Evolutionary conservation across 139 green algal genomes (phyloP).

Genomic region (Closterium sp.): DNA sequence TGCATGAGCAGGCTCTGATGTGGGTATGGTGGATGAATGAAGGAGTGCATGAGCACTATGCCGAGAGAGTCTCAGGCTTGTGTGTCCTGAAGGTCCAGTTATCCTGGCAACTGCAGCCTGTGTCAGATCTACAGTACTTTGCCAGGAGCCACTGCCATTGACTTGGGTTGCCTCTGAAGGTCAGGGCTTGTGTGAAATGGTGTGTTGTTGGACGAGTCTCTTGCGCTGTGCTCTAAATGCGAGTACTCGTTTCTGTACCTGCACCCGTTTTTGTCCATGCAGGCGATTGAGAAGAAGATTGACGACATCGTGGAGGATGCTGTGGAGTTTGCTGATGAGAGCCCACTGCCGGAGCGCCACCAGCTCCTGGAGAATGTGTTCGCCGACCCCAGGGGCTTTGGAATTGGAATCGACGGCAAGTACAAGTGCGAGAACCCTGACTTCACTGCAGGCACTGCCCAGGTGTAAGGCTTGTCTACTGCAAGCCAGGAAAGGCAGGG

Average conservation of each 20-base stretch:
- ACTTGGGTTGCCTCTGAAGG: too few relatives aligned
- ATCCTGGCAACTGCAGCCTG: neutral
- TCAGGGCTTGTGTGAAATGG: too few relatives aligned
- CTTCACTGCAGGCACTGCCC: conserved; percentile 45
- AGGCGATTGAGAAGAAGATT: conserved; percentile 53
- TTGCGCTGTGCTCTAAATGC: neutral
- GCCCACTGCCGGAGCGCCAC: conserved; percentile 74
- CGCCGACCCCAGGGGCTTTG: conserved; percentile 75
- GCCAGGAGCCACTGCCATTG: too few relatives aligned
- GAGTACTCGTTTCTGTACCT: neutral
- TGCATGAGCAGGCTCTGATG: neutral
- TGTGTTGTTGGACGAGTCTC: too few relatives aligned
- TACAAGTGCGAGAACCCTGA: conserved; percentile 46
- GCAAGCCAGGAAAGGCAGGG: neutral
- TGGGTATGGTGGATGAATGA: neutral
- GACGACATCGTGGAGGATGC: conserved; percentile 80
- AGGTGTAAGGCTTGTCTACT: conserved; percentile 14
- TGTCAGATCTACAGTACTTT: too few relatives aligned
- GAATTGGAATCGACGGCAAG: conserved; percentile 53
- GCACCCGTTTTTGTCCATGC: neutral
- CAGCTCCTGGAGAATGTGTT: conserved; percentile 97
- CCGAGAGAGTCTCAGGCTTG: neutral
- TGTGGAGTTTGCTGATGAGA: conserved; percentile 90
- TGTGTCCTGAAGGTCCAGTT: neutral
- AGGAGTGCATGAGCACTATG: neutral